Conservation (phyloP, 2,329 filamentous ascomycete genomes). For the Camillea tinctor region DNA sequence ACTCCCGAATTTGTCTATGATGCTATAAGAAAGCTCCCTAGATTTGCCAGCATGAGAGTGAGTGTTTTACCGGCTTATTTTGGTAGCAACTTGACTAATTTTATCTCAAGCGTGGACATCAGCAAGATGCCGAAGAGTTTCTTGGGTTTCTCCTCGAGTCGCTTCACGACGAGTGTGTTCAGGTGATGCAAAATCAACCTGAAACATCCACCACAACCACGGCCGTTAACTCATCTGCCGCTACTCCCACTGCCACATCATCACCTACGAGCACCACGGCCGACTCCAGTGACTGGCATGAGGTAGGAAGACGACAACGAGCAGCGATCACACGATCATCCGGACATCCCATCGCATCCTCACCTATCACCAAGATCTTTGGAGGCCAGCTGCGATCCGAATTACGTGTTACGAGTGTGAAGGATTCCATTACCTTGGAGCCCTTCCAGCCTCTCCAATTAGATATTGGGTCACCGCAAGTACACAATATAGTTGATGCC, state of each 20-base stretch:
- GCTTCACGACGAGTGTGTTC: slow-evolving; percentile 86
- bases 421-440: slow-evolving; percentile 88
- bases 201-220: slow-evolving; percentile 24
- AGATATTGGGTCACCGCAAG: slow-evolving; percentile 83
- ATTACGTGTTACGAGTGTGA: slow-evolving; percentile 79
- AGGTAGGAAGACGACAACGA: slow-evolving; percentile 91
- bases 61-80: slow-evolving; percentile 35
- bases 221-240: slow-evolving; percentile 33
- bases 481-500: slow-evolving; percentile 90
- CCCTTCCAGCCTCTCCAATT: slow-evolving; percentile 93
- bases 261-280: slow-evolving; percentile 44
- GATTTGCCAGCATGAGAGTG: slow-evolving; percentile 90
- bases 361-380: slow-evolving; percentile 91
- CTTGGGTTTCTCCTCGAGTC: slow-evolving; percentile 89
- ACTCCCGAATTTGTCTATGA: slow-evolving; percentile 95
- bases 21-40: slow-evolving; percentile 79
- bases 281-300: slow-evolving; percentile 73
- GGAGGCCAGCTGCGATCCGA: slow-evolving; percentile 89
- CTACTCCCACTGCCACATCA: slow-evolving; percentile 36
- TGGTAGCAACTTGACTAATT: slow-evolving; percentile 16
- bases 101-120: slow-evolving; percentile 72
- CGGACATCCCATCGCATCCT: slow-evolving; percentile 68
- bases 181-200: slow-evolving; percentile 63
- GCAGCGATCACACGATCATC: slow-evolving; percentile 83
- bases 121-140: slow-evolving; percentile 98